Conservation (phyloP, 78 protist genomes). For the Tieghemostelium lacteum region DNA sequence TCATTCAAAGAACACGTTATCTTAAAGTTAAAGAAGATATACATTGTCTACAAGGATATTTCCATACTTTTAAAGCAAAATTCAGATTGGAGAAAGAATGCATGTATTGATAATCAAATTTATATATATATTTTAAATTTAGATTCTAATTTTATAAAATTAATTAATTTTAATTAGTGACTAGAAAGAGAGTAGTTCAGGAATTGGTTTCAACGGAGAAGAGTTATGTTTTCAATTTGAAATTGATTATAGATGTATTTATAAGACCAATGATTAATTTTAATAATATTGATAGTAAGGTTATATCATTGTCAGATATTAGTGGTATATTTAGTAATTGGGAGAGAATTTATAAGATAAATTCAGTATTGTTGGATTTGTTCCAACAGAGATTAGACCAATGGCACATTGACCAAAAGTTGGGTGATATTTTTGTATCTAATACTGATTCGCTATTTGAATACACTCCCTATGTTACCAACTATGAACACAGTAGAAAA, state of each 20-base stretch:
- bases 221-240: slow-evolving; percentile 26
- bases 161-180: background rate
- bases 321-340: slow-evolving; percentile 35
- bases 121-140: background rate
- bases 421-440: slow-evolving; percentile 28
- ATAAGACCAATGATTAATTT: slow-evolving; percentile 11
- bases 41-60: background rate
- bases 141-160: background rate
- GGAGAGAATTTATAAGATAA: slow-evolving; percentile 16
- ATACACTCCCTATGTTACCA: slow-evolving; percentile 32
- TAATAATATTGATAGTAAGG: slow-evolving; percentile 13
- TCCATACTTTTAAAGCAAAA: background rate
- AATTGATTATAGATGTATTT: slow-evolving; percentile 30
- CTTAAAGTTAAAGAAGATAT: background rate
- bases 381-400: background rate
- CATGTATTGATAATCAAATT: background rate
- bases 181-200: slow-evolving; percentile 21
- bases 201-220: slow-evolving; percentile 23
- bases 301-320: slow-evolving; percentile 6
- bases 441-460: slow-evolving; percentile 30
- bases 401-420: slow-evolving; percentile 10
- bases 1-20: background rate
- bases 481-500: slow-evolving; percentile 18
- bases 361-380: background rate
- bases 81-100: slow-evolving; percentile 18